Evolutionary conservation across 73 alveolate species (phyloP), one percentile per base, ranked within the genome.

Genomic region (Uronychia binucleata): DNA sequence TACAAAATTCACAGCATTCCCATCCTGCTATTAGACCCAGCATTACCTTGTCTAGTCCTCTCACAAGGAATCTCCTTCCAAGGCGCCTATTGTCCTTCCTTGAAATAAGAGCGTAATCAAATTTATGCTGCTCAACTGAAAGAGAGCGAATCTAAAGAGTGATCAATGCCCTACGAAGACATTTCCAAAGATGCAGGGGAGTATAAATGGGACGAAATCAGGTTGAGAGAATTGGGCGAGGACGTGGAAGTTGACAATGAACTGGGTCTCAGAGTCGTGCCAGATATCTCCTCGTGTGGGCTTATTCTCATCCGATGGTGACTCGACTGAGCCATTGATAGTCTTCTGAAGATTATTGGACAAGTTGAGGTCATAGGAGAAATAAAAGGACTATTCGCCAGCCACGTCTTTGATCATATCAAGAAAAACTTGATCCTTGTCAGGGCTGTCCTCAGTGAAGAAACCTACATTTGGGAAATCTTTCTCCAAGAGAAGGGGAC

Each of bases 31-130:
- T n/a, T n/a, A n/a, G n/a, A n/a, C n/a, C n/a, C n/a, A n/a, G n/a
- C n/a, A n/a, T n/a, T n/a, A n/a, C n/a, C 46, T 84, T 84, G 88
- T 98, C 99, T 1, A 98, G 90, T 30, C 99, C 99, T 79, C 99
- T 89, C 14, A 95, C 84, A 75, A 94, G 88, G 78, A 95, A 98
- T 77, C 99, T 92, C 46, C 98, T 93, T 28, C 99, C 99, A 78
- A 97, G 93, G 82, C 99, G 84, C 83, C 97, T 95, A 74, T 81
- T 77, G 75, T 98, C 98, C 77, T 98, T 94, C 75, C 99, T 94
- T 1, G 96, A 93, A 33, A 98, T 93, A 77, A 98, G 89, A 59
- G 87, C 86, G 83, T 92, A 97, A 33, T 91, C 95, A 81, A 90
- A 80, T 77, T 88, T 86, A 59, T 93, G 86, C 25, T 92, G 86